Evolutionary conservation across 495 filamentous ascomycete genomes (phyloP).

Genomic region (Penicillium salamii): DNA sequence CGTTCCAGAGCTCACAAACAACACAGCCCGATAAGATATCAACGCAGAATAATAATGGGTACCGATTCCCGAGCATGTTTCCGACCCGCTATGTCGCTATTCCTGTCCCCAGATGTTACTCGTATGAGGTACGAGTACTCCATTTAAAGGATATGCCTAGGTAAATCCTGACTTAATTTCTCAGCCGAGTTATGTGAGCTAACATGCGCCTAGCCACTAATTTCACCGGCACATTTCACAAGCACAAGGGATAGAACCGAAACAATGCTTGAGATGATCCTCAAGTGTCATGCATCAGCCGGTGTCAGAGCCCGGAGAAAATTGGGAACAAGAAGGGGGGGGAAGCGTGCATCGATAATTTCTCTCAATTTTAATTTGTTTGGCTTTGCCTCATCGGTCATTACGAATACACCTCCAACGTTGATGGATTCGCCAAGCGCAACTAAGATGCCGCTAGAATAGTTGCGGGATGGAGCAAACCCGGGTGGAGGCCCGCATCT

Average conservation of each 20-base stretch:
- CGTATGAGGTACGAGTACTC: background rate
- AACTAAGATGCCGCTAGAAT: conserved; percentile 14
- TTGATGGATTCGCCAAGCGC: conserved; percentile 9
- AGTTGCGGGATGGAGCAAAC: conserved; percentile 11
- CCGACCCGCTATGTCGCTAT: background rate
- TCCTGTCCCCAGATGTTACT: too few species aligned
- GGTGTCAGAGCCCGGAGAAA: conserved; percentile 5
- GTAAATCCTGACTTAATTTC: background rate
- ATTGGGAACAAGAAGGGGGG: background rate
- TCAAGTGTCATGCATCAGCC: conserved; percentile 5
- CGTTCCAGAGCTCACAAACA: conserved; percentile 1
- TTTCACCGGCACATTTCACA: conserved; percentile 6
- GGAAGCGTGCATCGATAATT: background rate
- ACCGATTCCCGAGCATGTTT: too few species aligned
- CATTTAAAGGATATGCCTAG: background rate
- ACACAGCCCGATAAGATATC: background rate
- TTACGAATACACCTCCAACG: background rate
- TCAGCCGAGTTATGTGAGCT: background rate
- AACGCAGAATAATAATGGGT: too few species aligned
- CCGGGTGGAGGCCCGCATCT: conserved; percentile 25
- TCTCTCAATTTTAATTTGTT: background rate
- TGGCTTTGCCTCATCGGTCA: background rate
- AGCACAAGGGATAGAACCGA: background rate
- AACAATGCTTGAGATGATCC: conserved; percentile 1
- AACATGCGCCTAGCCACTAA: conserved; percentile 1